These are phyloP conservation scores for Saraca asoca DNA, from an alignment of 331 rosid genomes.

Conservation along the genomic window DNA sequence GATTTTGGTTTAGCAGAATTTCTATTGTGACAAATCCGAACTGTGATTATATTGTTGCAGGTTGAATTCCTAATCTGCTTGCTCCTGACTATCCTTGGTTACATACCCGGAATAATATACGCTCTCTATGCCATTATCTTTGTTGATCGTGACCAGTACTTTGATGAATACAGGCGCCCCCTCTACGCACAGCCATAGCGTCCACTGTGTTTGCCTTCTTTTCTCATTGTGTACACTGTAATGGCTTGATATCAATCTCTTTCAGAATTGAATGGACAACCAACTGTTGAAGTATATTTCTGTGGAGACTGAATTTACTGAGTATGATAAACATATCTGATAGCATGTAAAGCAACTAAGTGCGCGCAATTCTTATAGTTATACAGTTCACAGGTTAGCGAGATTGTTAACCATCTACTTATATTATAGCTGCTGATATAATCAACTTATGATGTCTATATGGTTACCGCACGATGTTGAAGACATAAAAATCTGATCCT, in stretches of 20 bases:
- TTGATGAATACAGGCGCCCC: slow-evolving; percentile 82
- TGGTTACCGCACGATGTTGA: background rate
- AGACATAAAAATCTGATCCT: background rate
- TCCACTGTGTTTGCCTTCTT: background rate
- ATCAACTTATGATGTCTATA: background rate
- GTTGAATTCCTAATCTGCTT: slow-evolving; percentile 80
- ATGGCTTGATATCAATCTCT: slow-evolving; percentile 10
- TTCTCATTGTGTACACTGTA: background rate
- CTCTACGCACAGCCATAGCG: slow-evolving; percentile 47
- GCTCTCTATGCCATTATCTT: slow-evolving; percentile 87
- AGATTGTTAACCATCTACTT: slow-evolving; percentile 1
- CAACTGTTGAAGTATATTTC: slow-evolving; percentile 1
- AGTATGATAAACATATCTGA: background rate
- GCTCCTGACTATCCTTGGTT: slow-evolving; percentile 83
- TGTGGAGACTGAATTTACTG: background rate
- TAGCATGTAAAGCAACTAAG: background rate
- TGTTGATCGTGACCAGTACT: slow-evolving; percentile 80
- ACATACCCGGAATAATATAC: slow-evolving; percentile 88
- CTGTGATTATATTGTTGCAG: slow-evolving; percentile 41
- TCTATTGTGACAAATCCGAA: slow-evolving; percentile 22
- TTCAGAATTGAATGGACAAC: background rate
- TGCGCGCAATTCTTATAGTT: background rate
- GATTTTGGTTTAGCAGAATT: background rate
- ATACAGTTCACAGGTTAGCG: background rate
- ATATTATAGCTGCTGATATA: background rate